Percentiles rank a stretch among this genome's conserved stretches.
phyloP scores from a whole-genome alignment of 1,139 yeast genomes.

The Candida sp. region DNA sequence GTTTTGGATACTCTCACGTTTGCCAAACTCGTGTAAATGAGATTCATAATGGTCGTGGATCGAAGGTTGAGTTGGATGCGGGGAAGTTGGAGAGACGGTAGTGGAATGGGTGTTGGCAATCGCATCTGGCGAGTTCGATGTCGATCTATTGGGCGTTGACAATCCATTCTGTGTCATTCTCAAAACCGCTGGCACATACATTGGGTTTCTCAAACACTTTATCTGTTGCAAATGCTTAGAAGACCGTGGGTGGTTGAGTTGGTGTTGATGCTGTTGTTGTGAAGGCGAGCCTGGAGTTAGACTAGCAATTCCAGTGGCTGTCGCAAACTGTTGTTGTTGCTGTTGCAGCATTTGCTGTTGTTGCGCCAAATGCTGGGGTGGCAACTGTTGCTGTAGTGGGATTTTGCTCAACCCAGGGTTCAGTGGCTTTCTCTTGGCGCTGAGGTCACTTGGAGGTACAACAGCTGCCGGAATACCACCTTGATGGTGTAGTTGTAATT shows the following conservation, averaged over 20 bases:
- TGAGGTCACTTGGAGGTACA: slow-evolving; percentile 30
- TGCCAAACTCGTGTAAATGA: slow-evolving; percentile 14
- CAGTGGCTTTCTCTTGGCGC: slow-evolving; percentile 16
- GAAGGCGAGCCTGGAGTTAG: slow-evolving; percentile 13
- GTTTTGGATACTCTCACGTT: slow-evolving; percentile 6
- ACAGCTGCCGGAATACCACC: slow-evolving; percentile 26
- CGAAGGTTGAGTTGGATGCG: slow-evolving; percentile 1
- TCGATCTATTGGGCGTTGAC: slow-evolving; percentile 14
- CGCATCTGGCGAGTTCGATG: slow-evolving; percentile 67
- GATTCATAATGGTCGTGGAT: slow-evolving; percentile 14
- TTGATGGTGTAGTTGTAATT: slow-evolving; percentile 5
- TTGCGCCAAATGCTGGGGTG: slow-evolving; percentile 6
- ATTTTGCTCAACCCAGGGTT: slow-evolving; percentile 8
- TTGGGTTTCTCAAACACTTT: slow-evolving; percentile 77
- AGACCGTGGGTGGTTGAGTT: slow-evolving; percentile 11
- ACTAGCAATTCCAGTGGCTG: slow-evolving; percentile 12
- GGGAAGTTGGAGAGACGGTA: slow-evolving; percentile 5
- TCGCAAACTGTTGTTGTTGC: slow-evolving; percentile 5
- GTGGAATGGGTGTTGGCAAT: slow-evolving; percentile 27
- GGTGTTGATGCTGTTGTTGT: slow-evolving; percentile 9
- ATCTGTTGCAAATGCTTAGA: slow-evolving; percentile 53
- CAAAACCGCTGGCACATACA: slow-evolving; percentile 90
- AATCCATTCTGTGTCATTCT: slow-evolving; percentile 45
- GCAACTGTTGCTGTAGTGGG: slow-evolving; percentile 5
- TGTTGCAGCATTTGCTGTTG: no score